Conservation (phyloP, 495 filamentous ascomycete genomes). For the Aspergillus carlsbadensis region DNA sequence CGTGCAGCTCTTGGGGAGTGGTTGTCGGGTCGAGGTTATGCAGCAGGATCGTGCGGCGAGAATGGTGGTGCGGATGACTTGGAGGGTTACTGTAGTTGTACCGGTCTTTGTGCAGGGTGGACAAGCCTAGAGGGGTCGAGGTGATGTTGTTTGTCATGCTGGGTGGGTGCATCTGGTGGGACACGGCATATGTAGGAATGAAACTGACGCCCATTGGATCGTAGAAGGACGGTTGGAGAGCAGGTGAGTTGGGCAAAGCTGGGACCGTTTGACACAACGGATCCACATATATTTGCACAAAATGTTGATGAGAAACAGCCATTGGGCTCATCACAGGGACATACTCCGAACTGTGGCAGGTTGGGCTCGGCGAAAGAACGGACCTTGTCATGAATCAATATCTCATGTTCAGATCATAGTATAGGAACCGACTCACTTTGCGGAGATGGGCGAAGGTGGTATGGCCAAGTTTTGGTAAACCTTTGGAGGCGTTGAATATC, state of each 20-base stretch:
- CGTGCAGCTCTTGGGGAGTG: conserved; percentile 24
- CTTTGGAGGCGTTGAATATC: conserved; percentile 38
- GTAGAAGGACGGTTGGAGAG: conserved; percentile 29
- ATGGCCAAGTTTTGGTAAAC: conserved; percentile 29
- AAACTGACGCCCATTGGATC: conserved; percentile 33
- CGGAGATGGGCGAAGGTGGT: conserved; percentile 39
- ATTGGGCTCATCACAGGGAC: conserved; percentile 28
- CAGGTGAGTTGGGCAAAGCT: conserved; percentile 32
- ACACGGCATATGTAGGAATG: conserved; percentile 33
- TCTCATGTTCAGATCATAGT: background rate
- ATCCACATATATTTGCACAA: conserved; percentile 37
- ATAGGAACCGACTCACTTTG: conserved; percentile 32
- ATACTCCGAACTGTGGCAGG: conserved; percentile 32
- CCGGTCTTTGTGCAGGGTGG: conserved; percentile 9
- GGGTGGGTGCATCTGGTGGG: conserved; percentile 23
- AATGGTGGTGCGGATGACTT: background rate
- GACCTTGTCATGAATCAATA: conserved; percentile 21
- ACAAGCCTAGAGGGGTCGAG: conserved; percentile 1
- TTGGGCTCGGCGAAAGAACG: conserved; percentile 24
- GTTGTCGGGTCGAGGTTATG: conserved; percentile 30
- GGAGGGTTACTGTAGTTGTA: conserved; percentile 13
- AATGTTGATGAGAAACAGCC: conserved; percentile 26
- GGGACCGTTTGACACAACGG: conserved; percentile 25
- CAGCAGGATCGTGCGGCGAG: conserved; percentile 15
- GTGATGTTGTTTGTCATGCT: conserved; percentile 14